Percentiles rank a stretch among this genome's conserved stretches.
Conservation (phyloP, 2,329 filamentous ascomycete genomes). For the Botrytis fabae region DNA sequence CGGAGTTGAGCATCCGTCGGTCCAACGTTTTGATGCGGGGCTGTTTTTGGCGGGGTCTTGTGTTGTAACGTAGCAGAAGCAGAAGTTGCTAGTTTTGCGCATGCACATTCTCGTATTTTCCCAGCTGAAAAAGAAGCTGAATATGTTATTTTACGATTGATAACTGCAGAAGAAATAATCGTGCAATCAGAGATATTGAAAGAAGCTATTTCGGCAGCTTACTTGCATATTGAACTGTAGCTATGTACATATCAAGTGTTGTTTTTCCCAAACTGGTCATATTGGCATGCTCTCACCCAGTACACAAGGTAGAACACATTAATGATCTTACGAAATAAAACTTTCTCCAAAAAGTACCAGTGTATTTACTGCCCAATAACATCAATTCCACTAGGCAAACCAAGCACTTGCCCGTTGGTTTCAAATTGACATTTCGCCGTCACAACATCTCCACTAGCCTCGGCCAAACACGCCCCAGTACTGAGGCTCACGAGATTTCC, state of each 20-base stretch:
- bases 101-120: background rate
- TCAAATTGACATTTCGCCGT: slow-evolving; percentile 43
- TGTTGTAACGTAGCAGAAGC: slow-evolving; percentile 12
- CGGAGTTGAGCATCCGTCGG: slow-evolving; percentile 11
- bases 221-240: background rate
- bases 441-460: slow-evolving; percentile 38
- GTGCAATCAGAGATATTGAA: background rate
- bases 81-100: background rate
- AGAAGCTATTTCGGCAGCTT: background rate
- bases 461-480: slow-evolving; percentile 44
- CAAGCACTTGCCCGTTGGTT: slow-evolving; percentile 49
- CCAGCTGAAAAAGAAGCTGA: background rate
- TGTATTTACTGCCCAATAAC: slow-evolving; percentile 19
- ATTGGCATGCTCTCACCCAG: background rate
- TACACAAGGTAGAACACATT: background rate
- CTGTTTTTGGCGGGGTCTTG: slow-evolving; percentile 2
- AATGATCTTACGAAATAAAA: background rate
- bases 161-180: background rate
- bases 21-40: slow-evolving; percentile 10
- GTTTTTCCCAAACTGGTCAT: background rate
- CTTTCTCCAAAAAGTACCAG: background rate
- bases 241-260: background rate
- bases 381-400: slow-evolving; percentile 47
- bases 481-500: slow-evolving; percentile 46
- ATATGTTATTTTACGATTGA: background rate